phyloP scores from a whole-genome alignment of 352 stramenopile genomes.

The Phytophthora cactorum region DNA sequence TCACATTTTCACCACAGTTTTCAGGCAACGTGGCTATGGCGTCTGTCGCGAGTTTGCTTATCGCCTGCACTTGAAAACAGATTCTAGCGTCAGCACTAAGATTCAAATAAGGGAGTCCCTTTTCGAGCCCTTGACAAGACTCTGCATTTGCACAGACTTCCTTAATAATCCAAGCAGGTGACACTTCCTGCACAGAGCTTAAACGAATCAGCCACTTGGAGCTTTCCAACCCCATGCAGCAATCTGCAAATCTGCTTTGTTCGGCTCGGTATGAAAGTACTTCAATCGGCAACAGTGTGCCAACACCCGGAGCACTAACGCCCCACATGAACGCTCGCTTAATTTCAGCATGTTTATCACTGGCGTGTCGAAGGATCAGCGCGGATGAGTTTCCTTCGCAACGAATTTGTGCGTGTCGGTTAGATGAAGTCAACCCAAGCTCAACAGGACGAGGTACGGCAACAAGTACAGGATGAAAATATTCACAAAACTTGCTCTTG shows the following conservation, averaged over 20 bases:
- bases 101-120: conserved; percentile 10
- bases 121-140: conserved; percentile 9
- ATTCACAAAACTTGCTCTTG: conserved; percentile 53
- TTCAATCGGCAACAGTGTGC: conserved; percentile 21
- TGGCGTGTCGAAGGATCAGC: conserved; percentile 4
- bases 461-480: conserved; percentile 46
- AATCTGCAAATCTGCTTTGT: conserved; percentile 4
- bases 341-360: background rate
- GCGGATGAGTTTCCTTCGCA: conserved; percentile 38
- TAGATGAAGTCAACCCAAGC: background rate
- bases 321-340: conserved; percentile 33
- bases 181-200: background rate
- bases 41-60: conserved; percentile 17
- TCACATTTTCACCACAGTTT: background rate
- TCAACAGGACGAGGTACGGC: conserved; percentile 16
- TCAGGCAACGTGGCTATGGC: conserved; percentile 2
- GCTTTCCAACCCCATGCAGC: conserved; percentile 1
- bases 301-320: conserved; percentile 15
- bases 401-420: conserved; percentile 2
- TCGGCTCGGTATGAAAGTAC: background rate
- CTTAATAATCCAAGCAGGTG: conserved; percentile 20
- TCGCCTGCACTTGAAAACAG: conserved; percentile 15
- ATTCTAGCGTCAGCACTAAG: conserved; percentile 8
- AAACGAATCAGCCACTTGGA: conserved; percentile 12
- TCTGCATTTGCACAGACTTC: conserved; percentile 4